Evolutionary conservation across 2,329 filamentous ascomycete species (phyloP), one percentile per base, ranked within the genome.

Genomic region (Pestalotiopsis sp.): DNA sequence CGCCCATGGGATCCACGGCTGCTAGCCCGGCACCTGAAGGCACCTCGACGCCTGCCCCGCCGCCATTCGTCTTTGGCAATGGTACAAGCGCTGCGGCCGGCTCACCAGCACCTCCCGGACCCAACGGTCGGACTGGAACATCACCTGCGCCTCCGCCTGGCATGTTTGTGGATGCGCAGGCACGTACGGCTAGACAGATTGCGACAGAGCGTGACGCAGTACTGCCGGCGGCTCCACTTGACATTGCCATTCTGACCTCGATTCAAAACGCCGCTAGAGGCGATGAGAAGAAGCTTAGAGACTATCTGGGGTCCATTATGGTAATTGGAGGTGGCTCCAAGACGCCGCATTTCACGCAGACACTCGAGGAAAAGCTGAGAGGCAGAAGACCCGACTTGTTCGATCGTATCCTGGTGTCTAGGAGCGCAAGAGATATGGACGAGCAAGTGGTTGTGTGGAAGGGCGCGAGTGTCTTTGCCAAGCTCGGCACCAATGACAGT

Each of bases 381-480:
- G 86, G 87, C 71, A 85, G 91, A 64, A 81, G 88, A 58, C 88
- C 88, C 4, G 89, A 91, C 72, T 80, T 91, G 59, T 80, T 81
- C 23, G 90, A 91, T 39, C 84, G 85, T 69, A 89, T 91, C 71
- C 81, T 90, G 27, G 89, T 91, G 66, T 90, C 88, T 70, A 84
- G 86, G 70, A 96, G 86, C 86, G 96, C 96, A 0, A 87, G 95
- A 75, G 96, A 99, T 75, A 92, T 99, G 84, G 96, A 99, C 81
- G 94, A 96, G 70, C 94, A 98, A 81, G 95, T 98, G n/a, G 92
- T 98, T 66, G 91, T 92, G 9, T 99, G 96, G 96, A 99, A 99
- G 86, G 96, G 96, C 4, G 96, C 94, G 0, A 97, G 94, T 78
- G 95, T 99, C 17, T 99, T 98, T 84, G 95, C 94, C 2, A 94